Conservation (phyloP, 1,284 basidiomycete species). For the Earliella scabrosa region DNA sequence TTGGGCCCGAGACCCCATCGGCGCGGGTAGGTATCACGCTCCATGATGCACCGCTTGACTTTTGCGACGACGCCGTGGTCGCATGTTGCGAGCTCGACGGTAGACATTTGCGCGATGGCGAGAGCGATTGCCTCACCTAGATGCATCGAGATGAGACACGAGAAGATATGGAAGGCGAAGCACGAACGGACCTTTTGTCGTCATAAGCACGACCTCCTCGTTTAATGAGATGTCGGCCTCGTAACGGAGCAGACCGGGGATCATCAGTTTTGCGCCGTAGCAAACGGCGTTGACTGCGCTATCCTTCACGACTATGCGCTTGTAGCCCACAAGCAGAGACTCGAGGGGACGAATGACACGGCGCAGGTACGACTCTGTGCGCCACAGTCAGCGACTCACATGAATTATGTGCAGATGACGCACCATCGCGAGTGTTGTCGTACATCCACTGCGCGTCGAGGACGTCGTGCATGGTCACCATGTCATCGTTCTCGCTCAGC, state of each 20-base stretch:
- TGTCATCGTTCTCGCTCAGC: constrained; percentile 96
- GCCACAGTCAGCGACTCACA: no score
- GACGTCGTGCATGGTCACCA: constrained; percentile 99
- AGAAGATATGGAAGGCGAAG: not conserved
- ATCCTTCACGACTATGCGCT: constrained; percentile 99
- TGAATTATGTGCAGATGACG: constrained; percentile 17
- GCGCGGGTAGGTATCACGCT: constrained; percentile 97
- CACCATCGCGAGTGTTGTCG: constrained; percentile 97
- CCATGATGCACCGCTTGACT: constrained; percentile 99
- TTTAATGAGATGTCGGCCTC: constrained; percentile 95
- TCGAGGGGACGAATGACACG: constrained; percentile 95
- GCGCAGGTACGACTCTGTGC: constrained; percentile 91
- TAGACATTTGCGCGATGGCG: constrained; percentile 98
- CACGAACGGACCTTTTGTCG: constrained; percentile 83
- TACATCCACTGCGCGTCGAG: constrained; percentile 99
- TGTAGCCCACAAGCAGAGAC: constrained; percentile 93
- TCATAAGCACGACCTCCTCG: constrained; percentile 99
- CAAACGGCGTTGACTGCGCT: constrained; percentile 99
- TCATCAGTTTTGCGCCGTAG: constrained; percentile 99
- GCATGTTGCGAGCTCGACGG: constrained; percentile 96
- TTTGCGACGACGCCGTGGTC: constrained; percentile 99
- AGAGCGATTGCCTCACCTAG: constrained; percentile 95
- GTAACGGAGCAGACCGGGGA: constrained; percentile 97
- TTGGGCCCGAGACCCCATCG: constrained; percentile 98
- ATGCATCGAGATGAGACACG: not conserved